Evolutionary conservation across 257 asterid species (phyloP).

Genomic region (Solanum stenotomum): DNA sequence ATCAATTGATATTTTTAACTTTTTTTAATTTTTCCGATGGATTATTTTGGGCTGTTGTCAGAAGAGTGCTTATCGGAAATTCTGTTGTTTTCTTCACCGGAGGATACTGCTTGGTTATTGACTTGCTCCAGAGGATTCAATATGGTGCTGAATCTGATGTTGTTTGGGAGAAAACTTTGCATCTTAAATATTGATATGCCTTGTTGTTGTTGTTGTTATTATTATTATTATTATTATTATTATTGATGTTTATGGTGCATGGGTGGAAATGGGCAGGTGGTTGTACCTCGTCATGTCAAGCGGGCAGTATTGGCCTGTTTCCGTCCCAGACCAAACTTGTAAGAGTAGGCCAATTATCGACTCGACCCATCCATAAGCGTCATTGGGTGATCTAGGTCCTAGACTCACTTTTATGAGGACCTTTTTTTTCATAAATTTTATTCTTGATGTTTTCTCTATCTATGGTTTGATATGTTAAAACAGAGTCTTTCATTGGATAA

Average conservation of each 20-base stretch:
- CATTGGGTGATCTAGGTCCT: neutral
- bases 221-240: too few relatives aligned
- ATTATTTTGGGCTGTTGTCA: too few relatives aligned
- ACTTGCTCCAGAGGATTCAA: too few relatives aligned
- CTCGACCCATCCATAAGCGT: neutral
- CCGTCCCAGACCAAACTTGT: neutral
- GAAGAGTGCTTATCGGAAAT: too few relatives aligned
- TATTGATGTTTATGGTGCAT: neutral
- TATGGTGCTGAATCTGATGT: too few relatives aligned
- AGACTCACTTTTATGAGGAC: neutral
- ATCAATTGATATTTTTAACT: too few relatives aligned
- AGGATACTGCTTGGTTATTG: too few relatives aligned
- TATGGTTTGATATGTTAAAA: neutral
- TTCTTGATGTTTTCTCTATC: neutral
- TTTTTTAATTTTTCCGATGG: too few relatives aligned
- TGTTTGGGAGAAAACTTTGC: too few relatives aligned
- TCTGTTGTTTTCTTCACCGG: too few relatives aligned
- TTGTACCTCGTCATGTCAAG: neutral
- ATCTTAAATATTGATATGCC: too few relatives aligned
- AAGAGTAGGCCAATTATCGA: neutral
- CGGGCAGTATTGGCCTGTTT: neutral
- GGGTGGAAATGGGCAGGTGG: neutral
- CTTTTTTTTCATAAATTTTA: neutral
- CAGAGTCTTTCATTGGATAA: constrained; percentile 18
- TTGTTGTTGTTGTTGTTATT: too few relatives aligned